phyloP scores from a whole-genome alignment of 1,284 basidiomycete species.

The Sporisorium graminicola region DNA sequence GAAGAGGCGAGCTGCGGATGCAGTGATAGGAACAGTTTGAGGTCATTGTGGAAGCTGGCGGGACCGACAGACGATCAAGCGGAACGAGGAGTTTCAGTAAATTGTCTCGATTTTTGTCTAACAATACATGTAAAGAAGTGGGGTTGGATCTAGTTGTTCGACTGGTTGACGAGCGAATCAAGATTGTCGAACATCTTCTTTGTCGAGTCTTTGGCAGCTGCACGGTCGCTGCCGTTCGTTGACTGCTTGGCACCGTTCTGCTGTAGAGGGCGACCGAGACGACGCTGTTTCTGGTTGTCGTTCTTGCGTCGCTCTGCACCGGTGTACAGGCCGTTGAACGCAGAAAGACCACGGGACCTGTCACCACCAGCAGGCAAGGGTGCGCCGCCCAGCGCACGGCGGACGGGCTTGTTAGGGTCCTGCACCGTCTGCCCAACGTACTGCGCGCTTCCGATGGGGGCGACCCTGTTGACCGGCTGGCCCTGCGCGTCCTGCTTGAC shows the following conservation, averaged over 20 bases:
- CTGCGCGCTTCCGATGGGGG: slow-evolving; percentile 22
- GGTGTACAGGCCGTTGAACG: slow-evolving; percentile 1
- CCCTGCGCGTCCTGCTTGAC: slow-evolving; percentile 29
- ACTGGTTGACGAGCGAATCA: slow-evolving; percentile 29
- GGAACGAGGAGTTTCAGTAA: too few species aligned
- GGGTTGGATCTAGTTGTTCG: background rate
- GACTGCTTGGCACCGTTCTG: background rate
- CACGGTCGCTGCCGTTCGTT: background rate
- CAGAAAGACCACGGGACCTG: background rate
- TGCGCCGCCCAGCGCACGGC: slow-evolving; percentile 13
- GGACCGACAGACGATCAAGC: background rate
- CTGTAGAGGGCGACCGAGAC: slow-evolving; percentile 22
- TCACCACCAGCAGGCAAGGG: background rate
- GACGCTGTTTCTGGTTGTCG: slow-evolving; percentile 27
- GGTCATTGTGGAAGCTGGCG: too few species aligned
- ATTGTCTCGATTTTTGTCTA: background rate
- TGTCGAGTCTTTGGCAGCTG: slow-evolving; percentile 5
- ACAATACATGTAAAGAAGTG: too few species aligned
- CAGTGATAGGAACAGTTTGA: too few species aligned
- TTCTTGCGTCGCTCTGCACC: slow-evolving; percentile 2
- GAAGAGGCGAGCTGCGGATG: too few species aligned
- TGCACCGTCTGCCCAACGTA: slow-evolving; percentile 30
- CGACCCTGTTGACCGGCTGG: slow-evolving; percentile 1
- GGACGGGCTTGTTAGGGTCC: slow-evolving; percentile 36
- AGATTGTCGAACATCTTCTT: slow-evolving; percentile 44